Evolutionary conservation across 2,329 filamentous ascomycete genomes (phyloP).

Genomic region (Emergomyces orientalis): DNA sequence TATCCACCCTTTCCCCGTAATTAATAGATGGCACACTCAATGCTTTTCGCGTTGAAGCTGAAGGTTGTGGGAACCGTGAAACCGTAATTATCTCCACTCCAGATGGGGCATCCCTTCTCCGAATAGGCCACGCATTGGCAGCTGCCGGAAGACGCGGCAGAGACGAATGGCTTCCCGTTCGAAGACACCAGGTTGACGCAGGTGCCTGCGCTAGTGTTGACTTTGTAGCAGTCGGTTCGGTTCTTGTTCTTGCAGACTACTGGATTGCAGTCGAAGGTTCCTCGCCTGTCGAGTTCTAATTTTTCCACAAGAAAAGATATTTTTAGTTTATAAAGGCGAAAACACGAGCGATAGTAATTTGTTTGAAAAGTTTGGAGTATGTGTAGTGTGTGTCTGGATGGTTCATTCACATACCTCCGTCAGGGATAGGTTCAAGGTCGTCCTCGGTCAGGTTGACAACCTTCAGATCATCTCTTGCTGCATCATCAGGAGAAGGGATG

Average conservation of each 20-base stretch:
- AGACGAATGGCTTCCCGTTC: constrained; percentile 1
- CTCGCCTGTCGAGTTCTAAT: not conserved
- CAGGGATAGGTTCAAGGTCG: not conserved
- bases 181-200: constrained; percentile 1
- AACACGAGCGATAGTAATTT: not conserved
- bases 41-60: not conserved
- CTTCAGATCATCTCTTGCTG: not conserved
- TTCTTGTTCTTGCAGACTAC: not conserved
- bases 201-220: not conserved
- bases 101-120: not conserved
- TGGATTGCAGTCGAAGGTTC: not conserved
- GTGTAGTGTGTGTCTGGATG: not conserved
- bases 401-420: not conserved
- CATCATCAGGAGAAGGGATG: not conserved
- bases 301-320: not conserved
- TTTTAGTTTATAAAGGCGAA: not conserved
- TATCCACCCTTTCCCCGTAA: not conserved
- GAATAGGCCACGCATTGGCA: not conserved
- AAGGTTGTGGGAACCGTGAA: not conserved
- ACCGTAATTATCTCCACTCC: not conserved
- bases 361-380: not conserved
- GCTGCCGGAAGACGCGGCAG: not conserved
- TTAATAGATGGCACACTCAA: not conserved
- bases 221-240: not conserved
- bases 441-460: not conserved